These are phyloP conservation scores for Verticillium dahliae DNA, from an alignment of 2,329 filamentous ascomycete species.

Conservation along the genomic window DNA sequence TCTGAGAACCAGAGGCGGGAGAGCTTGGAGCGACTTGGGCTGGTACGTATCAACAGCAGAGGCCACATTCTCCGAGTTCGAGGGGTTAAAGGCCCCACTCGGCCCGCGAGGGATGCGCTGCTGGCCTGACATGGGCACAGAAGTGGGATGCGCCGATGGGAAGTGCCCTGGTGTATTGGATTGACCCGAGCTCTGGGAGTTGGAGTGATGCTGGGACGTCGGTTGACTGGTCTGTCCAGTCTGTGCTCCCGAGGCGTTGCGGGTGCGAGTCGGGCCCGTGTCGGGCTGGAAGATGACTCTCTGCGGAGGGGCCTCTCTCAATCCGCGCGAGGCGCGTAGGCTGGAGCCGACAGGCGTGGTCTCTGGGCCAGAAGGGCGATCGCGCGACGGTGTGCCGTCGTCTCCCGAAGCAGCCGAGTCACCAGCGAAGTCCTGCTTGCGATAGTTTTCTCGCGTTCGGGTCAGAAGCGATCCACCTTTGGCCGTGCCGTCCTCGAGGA, in stretches of 20 bases:
- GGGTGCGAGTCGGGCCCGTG: slow-evolving; percentile 55
- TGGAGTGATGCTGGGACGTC: background rate
- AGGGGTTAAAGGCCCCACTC: slow-evolving; percentile 43
- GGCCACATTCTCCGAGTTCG: slow-evolving; percentile 50
- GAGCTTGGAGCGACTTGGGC: slow-evolving; percentile 52
- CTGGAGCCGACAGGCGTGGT: slow-evolving; percentile 38
- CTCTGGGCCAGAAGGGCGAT: slow-evolving; percentile 39
- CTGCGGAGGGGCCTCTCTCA: slow-evolving; percentile 79
- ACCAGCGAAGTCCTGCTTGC: slow-evolving; percentile 44
- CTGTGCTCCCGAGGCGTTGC: slow-evolving; percentile 38
- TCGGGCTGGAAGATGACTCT: slow-evolving; percentile 82
- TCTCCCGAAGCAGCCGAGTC: slow-evolving; percentile 55
- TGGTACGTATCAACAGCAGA: slow-evolving; percentile 63
- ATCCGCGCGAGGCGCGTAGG: slow-evolving; percentile 54
- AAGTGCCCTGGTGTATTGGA: background rate
- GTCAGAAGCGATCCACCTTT: slow-evolving; percentile 76
- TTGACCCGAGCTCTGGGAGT: background rate
- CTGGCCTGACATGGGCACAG: background rate
- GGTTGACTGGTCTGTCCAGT: background rate
- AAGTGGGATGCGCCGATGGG: background rate
- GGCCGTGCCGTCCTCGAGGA: slow-evolving; percentile 79
- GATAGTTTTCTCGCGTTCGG: slow-evolving; percentile 72
- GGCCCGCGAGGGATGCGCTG: slow-evolving; percentile 24
- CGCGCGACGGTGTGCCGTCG: slow-evolving; percentile 50
- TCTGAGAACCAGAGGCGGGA: slow-evolving; percentile 59